phyloP scores from a whole-genome alignment of 2,329 filamentous ascomycete species.

The Thelonectria rubi region DNA sequence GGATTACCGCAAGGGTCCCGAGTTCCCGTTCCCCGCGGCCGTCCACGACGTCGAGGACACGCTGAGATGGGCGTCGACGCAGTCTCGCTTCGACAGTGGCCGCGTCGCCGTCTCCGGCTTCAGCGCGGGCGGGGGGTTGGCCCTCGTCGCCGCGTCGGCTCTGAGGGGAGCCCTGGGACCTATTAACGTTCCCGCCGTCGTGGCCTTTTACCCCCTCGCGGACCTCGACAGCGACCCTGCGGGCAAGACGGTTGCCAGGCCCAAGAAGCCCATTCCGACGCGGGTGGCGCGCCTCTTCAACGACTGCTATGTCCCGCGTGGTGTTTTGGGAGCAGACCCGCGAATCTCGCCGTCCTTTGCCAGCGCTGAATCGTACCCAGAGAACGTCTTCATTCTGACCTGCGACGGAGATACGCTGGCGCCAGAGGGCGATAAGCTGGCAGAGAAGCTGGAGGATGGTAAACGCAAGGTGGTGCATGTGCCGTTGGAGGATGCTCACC shows the following conservation, averaged over 20 bases:
- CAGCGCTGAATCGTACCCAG: constrained; percentile 6
- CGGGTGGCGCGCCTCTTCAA: constrained; percentile 4
- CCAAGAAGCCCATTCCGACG: constrained; percentile 9
- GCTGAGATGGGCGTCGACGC: constrained; percentile 13
- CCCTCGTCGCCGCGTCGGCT: constrained; percentile 8
- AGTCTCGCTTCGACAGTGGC: constrained; percentile 11
- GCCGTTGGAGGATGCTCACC: constrained; percentile 9
- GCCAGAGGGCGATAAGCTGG: constrained; percentile 15
- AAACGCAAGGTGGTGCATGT: constrained; percentile 8
- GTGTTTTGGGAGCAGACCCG: constrained; percentile 2
- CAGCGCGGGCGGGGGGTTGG: constrained; percentile 14
- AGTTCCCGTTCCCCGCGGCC: constrained; percentile 16
- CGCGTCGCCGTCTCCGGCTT: constrained; percentile 21
- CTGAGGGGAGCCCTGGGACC: not conserved
- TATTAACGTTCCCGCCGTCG: constrained; percentile 2
- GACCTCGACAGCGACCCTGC: constrained; percentile 7
- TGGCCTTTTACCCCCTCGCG: constrained; percentile 12
- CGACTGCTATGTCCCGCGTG: constrained; percentile 8
- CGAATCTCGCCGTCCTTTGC: constrained; percentile 14
- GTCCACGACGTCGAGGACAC: constrained; percentile 19
- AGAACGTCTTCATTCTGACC: constrained; percentile 13
- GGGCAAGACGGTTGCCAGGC: constrained; percentile 12
- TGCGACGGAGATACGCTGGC: constrained; percentile 21
- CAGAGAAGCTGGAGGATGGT: constrained; percentile 8
- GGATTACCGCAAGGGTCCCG: constrained; percentile 24